A percentile compares a stretch with the other conserved stretches of the same genome.
These are phyloP conservation scores for Physaria fendleri DNA, from an alignment of 345 rosid species.

Conservation along the genomic window DNA sequence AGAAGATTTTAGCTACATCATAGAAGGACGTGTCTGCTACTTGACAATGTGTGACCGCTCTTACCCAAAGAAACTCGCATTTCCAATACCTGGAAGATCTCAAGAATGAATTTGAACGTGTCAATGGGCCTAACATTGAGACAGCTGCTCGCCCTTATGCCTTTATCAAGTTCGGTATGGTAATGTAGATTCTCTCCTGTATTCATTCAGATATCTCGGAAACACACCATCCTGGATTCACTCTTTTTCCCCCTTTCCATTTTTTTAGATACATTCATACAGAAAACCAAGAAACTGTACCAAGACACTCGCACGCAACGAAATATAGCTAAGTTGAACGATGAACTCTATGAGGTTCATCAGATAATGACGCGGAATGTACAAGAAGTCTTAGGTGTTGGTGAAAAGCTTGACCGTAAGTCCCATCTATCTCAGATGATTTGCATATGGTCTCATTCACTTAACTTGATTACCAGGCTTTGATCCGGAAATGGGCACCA, in stretches of 20 bases:
- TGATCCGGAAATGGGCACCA: constrained; percentile 97
- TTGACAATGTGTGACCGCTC: constrained; percentile 98
- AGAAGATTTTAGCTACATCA: constrained; percentile 60
- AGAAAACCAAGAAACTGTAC: constrained; percentile 94
- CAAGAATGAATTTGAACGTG: constrained; percentile 91
- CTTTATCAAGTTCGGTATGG: constrained; percentile 86
- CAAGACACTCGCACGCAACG: constrained; percentile 93
- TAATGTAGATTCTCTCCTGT: background rate
- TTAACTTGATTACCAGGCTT: constrained; percentile 47
- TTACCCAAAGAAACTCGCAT: constrained; percentile 96
- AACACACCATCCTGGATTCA: background rate
- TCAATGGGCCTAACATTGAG: constrained; percentile 81
- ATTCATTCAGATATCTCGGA: constrained; percentile 4
- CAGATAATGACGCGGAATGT: constrained; percentile 99
- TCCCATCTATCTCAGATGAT: background rate
- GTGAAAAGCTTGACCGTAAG: constrained; percentile 99
- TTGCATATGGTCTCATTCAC: constrained; percentile 2
- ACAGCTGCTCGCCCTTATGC: constrained; percentile 99
- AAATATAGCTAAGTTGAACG: constrained; percentile 90
- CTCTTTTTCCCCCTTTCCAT: background rate
- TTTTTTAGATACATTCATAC: constrained; percentile 82
- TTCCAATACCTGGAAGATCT: constrained; percentile 97
- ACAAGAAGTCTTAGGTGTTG: constrained; percentile 98
- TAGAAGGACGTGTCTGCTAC: constrained; percentile 95
- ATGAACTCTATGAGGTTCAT: constrained; percentile 98